These are phyloP conservation scores for Citrus cavaleriei DNA, from an alignment of 345 rosid genomes.

Conservation along the genomic window DNA sequence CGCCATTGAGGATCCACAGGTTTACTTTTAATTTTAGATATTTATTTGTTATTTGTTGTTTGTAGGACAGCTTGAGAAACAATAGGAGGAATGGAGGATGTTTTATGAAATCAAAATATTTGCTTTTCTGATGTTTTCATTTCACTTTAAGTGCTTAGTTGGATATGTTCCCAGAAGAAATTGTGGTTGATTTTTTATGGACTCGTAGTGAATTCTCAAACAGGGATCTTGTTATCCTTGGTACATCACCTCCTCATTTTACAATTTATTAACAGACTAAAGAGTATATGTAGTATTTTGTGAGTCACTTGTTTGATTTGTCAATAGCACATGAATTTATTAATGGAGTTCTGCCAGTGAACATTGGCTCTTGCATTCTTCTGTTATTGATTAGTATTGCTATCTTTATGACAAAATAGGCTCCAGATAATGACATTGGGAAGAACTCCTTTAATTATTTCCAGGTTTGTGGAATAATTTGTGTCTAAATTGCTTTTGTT, in stretches of 20 bases:
- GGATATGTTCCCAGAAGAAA: neutral
- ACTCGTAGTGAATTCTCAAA: neutral
- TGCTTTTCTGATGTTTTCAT: neutral
- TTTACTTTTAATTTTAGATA: conserved; percentile 20
- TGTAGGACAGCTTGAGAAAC: conserved; percentile 7
- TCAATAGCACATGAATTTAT: neutral
- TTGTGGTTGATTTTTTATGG: neutral
- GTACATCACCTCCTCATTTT: neutral
- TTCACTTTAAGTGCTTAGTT: neutral
- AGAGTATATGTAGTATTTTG: neutral
- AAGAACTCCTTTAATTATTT: conserved; percentile 90
- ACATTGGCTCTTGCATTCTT: neutral
- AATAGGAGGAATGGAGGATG: neutral
- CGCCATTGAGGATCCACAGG: conserved; percentile 97
- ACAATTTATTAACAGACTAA: neutral
- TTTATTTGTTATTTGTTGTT: neutral
- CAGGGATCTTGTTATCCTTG: neutral
- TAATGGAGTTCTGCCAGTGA: no score
- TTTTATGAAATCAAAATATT: neutral
- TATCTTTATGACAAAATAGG: conserved; percentile 34
- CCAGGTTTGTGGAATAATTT: conserved; percentile 52
- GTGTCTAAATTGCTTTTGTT: neutral
- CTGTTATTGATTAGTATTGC: neutral
- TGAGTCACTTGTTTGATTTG: neutral
- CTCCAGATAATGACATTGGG: conserved; percentile 85